Base-by-base conservation (phyloP, 2,329 filamentous ascomycete genomes). In the Ramichloridium luteum region DNA sequence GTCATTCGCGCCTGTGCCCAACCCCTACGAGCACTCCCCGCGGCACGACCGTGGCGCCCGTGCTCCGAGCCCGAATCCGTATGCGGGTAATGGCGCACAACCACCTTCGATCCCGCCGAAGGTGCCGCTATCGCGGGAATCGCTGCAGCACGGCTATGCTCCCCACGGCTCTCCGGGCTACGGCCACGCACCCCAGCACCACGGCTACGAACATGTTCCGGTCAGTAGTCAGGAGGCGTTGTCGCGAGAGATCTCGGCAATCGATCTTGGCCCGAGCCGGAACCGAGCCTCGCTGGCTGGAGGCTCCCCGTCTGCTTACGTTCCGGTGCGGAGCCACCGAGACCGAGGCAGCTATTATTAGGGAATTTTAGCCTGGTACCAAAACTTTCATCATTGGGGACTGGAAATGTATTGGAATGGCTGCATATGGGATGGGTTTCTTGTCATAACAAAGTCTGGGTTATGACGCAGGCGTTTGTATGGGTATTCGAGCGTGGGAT, bases 231-330 rank as follows among this genome's bases (percentile, higher is more conserved):
- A 62, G 71, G 40, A 64, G 66, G 72, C 77, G 13, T 57, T 86
- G 31, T 69, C 79, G 55, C 65, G 82, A 40, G 80, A 86, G 57
- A 70, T 86, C 65, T 74, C 55, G 39, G 58, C 52, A 41, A 63
- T 65, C 38, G 61, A 66, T 39, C 57, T 65, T 39, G 59, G 62
- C 13, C 18, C 36, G 5, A 37, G 38, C 15, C 34, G 38, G 23
- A 29, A 37, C 6, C 30, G 23, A 11, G 37, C 38, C 13, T 15
- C 25, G 25, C 25, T 15, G 25, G 13, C 25, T 11, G 27, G 17
- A 12, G 17, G 13, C 9, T 12, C 13, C 6, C 44, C 43, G 13
- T 36, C 36, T 27, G 42, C 41, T 28, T 51, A 42, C 42, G 48
- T 48, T 29, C 49, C 48, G 11, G 50, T 54, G 13, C 40, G 48